phyloP scores from a whole-genome alignment of 2,329 filamentous ascomycete species.

The Chrysosporium queenslandicum region DNA sequence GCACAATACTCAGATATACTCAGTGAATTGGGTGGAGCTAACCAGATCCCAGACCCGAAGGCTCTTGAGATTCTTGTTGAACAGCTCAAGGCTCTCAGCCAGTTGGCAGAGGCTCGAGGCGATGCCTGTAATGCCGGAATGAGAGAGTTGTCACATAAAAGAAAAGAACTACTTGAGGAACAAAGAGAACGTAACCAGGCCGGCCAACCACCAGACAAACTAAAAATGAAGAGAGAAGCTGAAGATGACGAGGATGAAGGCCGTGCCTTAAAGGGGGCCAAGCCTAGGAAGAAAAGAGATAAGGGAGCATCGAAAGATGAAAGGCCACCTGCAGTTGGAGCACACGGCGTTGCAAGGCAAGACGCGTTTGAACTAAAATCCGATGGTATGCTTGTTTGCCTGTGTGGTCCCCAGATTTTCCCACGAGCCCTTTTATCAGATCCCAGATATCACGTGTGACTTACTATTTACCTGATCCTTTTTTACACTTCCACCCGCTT shows the following conservation, averaged over 20 bases:
- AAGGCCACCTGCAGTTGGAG: constrained; percentile 50
- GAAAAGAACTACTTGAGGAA: constrained; percentile 48
- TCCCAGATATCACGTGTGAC: background rate
- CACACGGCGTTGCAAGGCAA: constrained; percentile 54
- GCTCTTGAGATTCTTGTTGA: constrained; percentile 43
- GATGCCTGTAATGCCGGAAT: constrained; percentile 52
- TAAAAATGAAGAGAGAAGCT: constrained; percentile 37
- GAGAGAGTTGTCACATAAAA: constrained; percentile 48
- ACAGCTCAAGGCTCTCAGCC: constrained; percentile 47
- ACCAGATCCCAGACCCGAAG: constrained; percentile 40
- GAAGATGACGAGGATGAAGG: constrained; percentile 38
- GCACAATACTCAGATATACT: constrained; percentile 50
- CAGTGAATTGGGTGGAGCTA: constrained; percentile 43
- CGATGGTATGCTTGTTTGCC: constrained; percentile 40
- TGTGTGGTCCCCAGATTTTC: background rate
- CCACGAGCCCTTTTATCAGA: background rate
- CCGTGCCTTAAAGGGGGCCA: constrained; percentile 46
- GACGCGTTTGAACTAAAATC: constrained; percentile 51
- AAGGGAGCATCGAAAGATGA: constrained; percentile 52
- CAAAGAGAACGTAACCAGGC: constrained; percentile 41
- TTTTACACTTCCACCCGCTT: background rate
- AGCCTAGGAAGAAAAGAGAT: constrained; percentile 72
- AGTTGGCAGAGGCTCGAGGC: constrained; percentile 47
- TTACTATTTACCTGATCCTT: background rate
- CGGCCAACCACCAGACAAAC: constrained; percentile 41